Conservation (phyloP, 139 green algal genomes). For the Chlorella sorokiniana region DNA sequence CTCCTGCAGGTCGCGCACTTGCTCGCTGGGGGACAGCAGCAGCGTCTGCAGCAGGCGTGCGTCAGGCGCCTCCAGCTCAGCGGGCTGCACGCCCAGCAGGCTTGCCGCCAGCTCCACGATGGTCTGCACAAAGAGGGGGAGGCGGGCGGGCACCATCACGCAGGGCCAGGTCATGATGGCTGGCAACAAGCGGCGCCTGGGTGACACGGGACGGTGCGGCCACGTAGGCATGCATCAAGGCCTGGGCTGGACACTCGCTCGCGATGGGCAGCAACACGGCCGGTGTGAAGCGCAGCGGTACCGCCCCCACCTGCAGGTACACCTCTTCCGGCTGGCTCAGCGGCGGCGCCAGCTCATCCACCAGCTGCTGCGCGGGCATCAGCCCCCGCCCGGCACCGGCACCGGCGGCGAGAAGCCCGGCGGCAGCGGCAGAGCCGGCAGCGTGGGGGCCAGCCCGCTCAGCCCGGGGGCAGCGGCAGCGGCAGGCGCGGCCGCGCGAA, state of each 20-base stretch:
- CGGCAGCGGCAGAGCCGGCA: conserved; percentile 48
- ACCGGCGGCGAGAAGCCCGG: conserved; percentile 53
- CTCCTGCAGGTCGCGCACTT: conserved; percentile 61
- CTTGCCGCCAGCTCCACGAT: conserved; percentile 49
- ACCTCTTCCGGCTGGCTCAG: conserved; percentile 64
- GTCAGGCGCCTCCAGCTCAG: conserved; percentile 55
- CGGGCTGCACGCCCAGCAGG: conserved; percentile 43
- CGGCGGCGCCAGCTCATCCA: conserved; percentile 63
- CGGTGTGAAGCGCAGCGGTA: no score
- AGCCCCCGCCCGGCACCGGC: conserved; percentile 61
- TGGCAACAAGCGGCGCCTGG: no score
- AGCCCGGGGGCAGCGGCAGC: conserved; percentile 43
- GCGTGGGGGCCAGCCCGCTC: conserved; percentile 17
- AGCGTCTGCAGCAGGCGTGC: conserved; percentile 46
- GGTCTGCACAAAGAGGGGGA: neutral
- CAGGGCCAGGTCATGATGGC: no score
- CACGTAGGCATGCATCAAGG: no score
- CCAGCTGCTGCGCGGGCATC: conserved; percentile 40
- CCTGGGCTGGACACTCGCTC: no score
- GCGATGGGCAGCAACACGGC: no score
- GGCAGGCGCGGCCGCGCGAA: conserved; percentile 66
- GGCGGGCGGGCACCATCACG: neutral
- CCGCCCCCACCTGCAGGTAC: conserved; percentile 53
- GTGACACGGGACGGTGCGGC: no score
- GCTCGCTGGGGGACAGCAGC: conserved; percentile 57